phyloP scores from a whole-genome alignment of 176 grass and related monocot species.

The Zoysia pacifica region DNA sequence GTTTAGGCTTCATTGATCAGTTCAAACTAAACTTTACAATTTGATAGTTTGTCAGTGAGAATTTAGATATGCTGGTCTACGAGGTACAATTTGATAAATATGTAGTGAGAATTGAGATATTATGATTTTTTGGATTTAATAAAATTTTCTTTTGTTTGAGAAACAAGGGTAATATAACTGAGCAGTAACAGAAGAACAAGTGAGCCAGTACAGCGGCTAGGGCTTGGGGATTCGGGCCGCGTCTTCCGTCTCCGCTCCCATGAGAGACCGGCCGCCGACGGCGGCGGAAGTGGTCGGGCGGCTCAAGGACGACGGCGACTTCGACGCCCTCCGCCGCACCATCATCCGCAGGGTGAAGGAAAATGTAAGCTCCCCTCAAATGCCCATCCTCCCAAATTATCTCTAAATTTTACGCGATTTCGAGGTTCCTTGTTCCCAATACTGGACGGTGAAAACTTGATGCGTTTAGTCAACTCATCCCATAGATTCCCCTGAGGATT shows the following conservation, averaged over 20 bases:
- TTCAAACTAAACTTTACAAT: neutral
- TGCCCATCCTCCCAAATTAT: neutral
- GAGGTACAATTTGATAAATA: too few relatives aligned
- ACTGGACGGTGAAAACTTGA: neutral
- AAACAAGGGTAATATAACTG: too few relatives aligned
- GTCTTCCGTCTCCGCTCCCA: neutral
- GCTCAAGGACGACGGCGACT: constrained; percentile 75
- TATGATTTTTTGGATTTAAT: neutral
- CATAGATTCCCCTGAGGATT: neutral
- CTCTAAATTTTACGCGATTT: neutral
- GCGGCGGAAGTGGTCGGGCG: constrained; percentile 59
- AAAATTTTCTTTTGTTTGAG: neutral
- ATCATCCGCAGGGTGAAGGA: constrained; percentile 69
- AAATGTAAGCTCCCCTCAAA: constrained; percentile 51
- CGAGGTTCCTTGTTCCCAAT: neutral
- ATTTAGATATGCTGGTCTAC: neutral
- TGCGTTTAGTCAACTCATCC: neutral
- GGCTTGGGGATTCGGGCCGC: constrained; percentile 18
- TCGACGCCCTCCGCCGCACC: constrained; percentile 57
- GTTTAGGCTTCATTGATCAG: neutral
- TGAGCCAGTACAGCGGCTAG: neutral
- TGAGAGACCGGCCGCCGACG: constrained; percentile 48
- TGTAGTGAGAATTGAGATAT: neutral
- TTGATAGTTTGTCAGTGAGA: neutral
- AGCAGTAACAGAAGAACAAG: neutral